A percentile compares a stretch with the other conserved stretches of the same genome.
Conservation (phyloP, 1,284 basidiomycete genomes). For the Ceratobasidium sp. region DNA sequence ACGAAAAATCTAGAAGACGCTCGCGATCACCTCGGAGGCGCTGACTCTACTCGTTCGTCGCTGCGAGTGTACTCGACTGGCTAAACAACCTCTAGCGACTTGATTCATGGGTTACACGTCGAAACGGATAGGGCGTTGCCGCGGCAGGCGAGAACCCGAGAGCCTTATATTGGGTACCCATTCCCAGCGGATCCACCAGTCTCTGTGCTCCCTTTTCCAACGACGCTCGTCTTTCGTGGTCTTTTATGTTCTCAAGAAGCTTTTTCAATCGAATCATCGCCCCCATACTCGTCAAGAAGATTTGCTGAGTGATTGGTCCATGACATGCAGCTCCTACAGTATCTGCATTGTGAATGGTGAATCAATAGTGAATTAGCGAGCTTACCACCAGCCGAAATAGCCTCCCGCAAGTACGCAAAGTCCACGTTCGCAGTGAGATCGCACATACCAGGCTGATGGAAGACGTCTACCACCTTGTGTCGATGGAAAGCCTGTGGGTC, state of each 20-base stretch:
- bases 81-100: background rate
- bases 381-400: conserved; percentile 69
- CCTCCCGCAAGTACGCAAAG: conserved; percentile 86
- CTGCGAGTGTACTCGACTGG: background rate
- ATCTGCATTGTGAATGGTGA: conserved; percentile 73
- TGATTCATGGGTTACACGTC: background rate
- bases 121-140: conserved; percentile 21
- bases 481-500: conserved; percentile 79
- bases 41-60: background rate
- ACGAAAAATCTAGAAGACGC: conserved; percentile 30
- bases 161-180: conserved; percentile 64
- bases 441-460: conserved; percentile 83
- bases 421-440: conserved; percentile 97
- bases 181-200: conserved; percentile 60
- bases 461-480: conserved; percentile 87
- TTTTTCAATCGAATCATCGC: conserved; percentile 65
- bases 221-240: conserved; percentile 56
- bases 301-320: conserved; percentile 72
- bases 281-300: conserved; percentile 77
- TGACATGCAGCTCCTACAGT: conserved; percentile 63
- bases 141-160: conserved; percentile 53
- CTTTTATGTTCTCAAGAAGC: conserved; percentile 59
- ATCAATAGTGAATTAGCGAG: conserved; percentile 71
- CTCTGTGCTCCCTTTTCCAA: conserved; percentile 56
- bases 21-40: conserved; percentile 33